phyloP scores from a whole-genome alignment of 768 basidiomycete species.

The Russula compacta region DNA sequence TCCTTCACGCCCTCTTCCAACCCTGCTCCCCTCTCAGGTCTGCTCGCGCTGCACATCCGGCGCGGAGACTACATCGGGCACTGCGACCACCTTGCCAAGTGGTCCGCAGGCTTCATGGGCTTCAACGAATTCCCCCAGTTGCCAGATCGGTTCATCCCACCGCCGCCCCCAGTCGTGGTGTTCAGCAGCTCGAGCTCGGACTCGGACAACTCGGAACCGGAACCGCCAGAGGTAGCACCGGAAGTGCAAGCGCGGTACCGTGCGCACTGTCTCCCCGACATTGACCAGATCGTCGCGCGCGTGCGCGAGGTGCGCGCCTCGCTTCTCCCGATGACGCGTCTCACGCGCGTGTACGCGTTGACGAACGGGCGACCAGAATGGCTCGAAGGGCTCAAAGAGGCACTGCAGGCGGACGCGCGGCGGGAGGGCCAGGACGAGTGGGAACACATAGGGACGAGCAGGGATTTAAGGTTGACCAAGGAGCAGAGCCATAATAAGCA shows the following conservation, averaged over 20 bases:
- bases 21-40: conserved; percentile 28
- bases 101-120: conserved; percentile 31
- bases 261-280: conserved; percentile 35
- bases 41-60: conserved; percentile 42
- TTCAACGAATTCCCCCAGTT: conserved; percentile 38
- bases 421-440: conserved; percentile 25
- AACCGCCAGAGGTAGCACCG: not conserved
- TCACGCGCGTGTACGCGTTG: conserved; percentile 37
- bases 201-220: not conserved
- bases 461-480: conserved; percentile 33
- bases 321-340: conserved; percentile 19
- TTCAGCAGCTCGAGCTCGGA: not conserved
- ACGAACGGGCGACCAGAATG: conserved; percentile 37
- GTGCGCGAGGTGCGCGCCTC: conserved; percentile 28
- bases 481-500: conserved; percentile 38
- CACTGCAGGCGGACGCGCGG: conserved; percentile 22
- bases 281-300: conserved; percentile 33
- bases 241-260: conserved; percentile 26
- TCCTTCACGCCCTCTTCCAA: conserved; percentile 1
- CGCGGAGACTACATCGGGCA: conserved; percentile 40
- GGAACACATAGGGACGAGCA: conserved; percentile 32
- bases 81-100: conserved; percentile 32
- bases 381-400: conserved; percentile 31
- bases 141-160: conserved; percentile 29
- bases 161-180: not conserved